Percentiles rank a stretch among this genome's conserved stretches.
These are phyloP conservation scores for Ophiostoma novo-ulmi DNA, from an alignment of 2,329 filamentous ascomycete genomes.

Conservation along the genomic window DNA sequence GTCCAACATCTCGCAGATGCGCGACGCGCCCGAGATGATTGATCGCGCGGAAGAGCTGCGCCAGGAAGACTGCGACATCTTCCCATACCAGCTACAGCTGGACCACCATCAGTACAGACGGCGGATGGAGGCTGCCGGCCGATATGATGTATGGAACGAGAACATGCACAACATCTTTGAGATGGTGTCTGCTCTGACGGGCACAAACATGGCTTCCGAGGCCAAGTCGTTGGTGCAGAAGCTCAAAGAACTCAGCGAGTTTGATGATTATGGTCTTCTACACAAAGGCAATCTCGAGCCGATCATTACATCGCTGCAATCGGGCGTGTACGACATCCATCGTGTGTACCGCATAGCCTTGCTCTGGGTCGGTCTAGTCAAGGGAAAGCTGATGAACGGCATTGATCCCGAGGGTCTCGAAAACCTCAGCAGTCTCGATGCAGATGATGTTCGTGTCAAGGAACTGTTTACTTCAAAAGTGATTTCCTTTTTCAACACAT, in stretches of 20 bases:
- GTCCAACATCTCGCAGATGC: slow-evolving; percentile 56
- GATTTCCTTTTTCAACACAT: not conserved
- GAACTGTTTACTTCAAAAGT: not conserved
- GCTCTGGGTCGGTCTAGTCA: slow-evolving; percentile 29
- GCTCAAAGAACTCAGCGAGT: too few species aligned
- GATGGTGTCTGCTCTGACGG: slow-evolving; percentile 42
- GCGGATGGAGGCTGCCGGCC: slow-evolving; percentile 26
- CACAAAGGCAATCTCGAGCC: not conserved
- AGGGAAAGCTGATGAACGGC: not conserved
- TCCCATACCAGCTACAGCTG: slow-evolving; percentile 30
- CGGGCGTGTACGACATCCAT: slow-evolving; percentile 32
- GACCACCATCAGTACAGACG: slow-evolving; percentile 16
- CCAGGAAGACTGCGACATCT: slow-evolving; percentile 33
- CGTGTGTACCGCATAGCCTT: slow-evolving; percentile 35
- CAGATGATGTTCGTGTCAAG: not conserved
- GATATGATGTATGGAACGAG: slow-evolving; percentile 40
- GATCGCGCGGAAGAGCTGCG: slow-evolving; percentile 33
- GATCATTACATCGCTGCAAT: not conserved
- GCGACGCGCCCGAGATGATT: slow-evolving; percentile 33
- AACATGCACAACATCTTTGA: slow-evolving; percentile 45
- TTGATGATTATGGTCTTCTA: not conserved
- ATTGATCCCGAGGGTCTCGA: not conserved
- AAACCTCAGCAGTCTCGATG: not conserved
- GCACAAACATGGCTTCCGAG: not conserved
- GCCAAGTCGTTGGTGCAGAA: not conserved